Base-by-base conservation (phyloP, 2,329 filamentous ascomycete genomes). In the Diaporthe nobilis region DNA sequence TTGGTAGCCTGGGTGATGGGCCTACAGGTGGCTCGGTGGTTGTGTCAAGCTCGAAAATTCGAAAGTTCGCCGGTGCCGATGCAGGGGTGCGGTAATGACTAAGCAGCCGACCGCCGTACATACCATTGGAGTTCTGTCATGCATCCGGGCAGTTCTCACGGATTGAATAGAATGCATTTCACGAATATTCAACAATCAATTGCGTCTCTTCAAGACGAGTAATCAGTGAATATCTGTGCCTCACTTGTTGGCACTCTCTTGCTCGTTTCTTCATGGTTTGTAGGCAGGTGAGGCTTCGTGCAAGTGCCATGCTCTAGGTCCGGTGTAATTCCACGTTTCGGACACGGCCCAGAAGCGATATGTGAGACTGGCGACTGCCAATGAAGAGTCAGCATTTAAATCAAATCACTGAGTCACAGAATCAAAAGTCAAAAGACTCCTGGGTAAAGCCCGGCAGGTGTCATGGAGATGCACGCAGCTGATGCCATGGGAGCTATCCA, bases 31-130 rank as follows among this genome's bases (percentile, higher is more conserved):
- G 37, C 22, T 34, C 44, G 53, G 25, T 55, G 34, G n/a, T 70
- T 49, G 65, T 55, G 65, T 55, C 65, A 53, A 70, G 49, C 65
- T 70, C 65, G 74, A 76, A 77, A 76, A 73, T 76, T 76, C 71
- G 67, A 74, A 57, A 65, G 60, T 72, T 72, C 53, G 70, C 61
- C 71, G 65, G 67, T 57, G 71, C 57, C 72, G 70, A 44, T 53
- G 51, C 68, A 75, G 51, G 75, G 75, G 49, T 57, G 12, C 3
- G 7, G 1, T 34, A 49, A 55, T 73, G 71, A 73, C 71, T 73
- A 63, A 73, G 71, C 71, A 8, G 2, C 1, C 13, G 15, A 22
- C 20, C 15, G 1, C 22, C 9, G 13, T 22, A 15, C 13, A 12
- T 39, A 22, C 17, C 3, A 9, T 34, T 47, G 37, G 15, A 58